These are phyloP conservation scores for Hypoxylon sp. DNA, from an alignment of 2,329 filamentous ascomycete genomes.

Conservation along the genomic window DNA sequence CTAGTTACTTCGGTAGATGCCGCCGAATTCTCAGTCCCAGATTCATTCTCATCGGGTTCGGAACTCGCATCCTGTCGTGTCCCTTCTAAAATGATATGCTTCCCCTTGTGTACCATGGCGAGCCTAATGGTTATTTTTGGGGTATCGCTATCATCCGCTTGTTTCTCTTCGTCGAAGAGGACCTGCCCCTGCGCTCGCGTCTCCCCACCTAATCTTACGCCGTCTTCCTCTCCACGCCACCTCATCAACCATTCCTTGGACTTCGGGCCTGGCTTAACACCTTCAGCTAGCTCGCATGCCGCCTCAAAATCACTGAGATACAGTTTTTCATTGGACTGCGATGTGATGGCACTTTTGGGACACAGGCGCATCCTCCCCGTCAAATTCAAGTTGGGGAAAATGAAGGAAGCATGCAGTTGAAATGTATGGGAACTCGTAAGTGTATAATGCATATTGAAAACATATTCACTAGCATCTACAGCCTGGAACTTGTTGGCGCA, in stretches of 20 bases:
- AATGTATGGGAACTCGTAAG: slow-evolving; percentile 16
- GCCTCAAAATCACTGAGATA: slow-evolving; percentile 12
- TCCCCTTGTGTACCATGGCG: slow-evolving; percentile 14
- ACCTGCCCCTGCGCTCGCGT: slow-evolving; percentile 20
- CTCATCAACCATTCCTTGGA: slow-evolving; percentile 27
- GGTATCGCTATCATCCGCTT: not conserved
- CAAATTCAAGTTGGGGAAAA: slow-evolving; percentile 19
- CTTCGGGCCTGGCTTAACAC: slow-evolving; percentile 15
- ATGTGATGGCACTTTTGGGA: slow-evolving; percentile 10
- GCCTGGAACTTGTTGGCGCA: slow-evolving; percentile 19
- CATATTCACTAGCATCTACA: slow-evolving; percentile 19
- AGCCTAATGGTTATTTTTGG: slow-evolving; percentile 13
- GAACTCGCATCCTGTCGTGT: slow-evolving; percentile 3
- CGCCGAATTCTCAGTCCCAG: not conserved
- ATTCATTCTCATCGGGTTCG: slow-evolving; percentile 3
- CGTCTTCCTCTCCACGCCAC: slow-evolving; percentile 12
- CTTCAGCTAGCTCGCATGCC: slow-evolving; percentile 21
- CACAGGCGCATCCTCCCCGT: slow-evolving; percentile 19
- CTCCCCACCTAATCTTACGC: slow-evolving; percentile 8
- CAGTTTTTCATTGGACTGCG: slow-evolving; percentile 7
- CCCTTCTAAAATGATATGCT: slow-evolving; percentile 15
- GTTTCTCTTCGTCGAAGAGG: slow-evolving; percentile 12
- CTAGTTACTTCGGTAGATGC: slow-evolving; percentile 4
- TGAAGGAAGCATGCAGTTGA: slow-evolving; percentile 19
- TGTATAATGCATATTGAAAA: slow-evolving; percentile 18